Evolutionary conservation across 2,329 filamentous ascomycete genomes (phyloP).

Genomic region (Neopestalotiopsis rosae): DNA sequence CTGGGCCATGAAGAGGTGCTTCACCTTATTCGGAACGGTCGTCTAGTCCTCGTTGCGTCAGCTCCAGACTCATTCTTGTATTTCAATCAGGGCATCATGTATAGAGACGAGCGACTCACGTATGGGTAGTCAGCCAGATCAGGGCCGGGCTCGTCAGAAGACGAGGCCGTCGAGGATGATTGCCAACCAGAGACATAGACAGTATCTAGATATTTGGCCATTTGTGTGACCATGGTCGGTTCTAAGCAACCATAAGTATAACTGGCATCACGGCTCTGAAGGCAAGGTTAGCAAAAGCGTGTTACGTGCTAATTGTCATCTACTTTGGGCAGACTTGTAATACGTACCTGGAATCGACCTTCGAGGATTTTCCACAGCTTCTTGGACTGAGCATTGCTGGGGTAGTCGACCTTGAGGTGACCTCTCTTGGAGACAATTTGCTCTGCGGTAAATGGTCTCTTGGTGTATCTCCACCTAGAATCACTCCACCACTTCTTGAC

Average conservation of each 20-base stretch:
- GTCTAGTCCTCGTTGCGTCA: conserved; percentile 59
- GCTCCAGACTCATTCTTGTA: background rate
- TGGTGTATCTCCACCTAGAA: conserved; percentile 90
- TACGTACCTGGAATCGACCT: conserved; percentile 78
- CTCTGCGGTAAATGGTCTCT: conserved; percentile 91
- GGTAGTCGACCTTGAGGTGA: conserved; percentile 87
- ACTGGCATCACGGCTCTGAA: conserved; percentile 81
- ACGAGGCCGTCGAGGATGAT: conserved; percentile 93
- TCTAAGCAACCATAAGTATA: conserved; percentile 98
- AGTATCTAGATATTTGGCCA: conserved; percentile 98
- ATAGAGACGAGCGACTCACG: conserved; percentile 51
- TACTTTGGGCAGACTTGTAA: conserved; percentile 10
- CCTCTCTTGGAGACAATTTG: conserved; percentile 96
- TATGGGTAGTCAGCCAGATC: conserved; percentile 98
- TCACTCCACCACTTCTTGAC: conserved; percentile 96
- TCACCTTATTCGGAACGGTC: conserved; percentile 97
- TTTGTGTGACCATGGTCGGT: conserved; percentile 98
- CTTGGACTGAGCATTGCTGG: conserved; percentile 87
- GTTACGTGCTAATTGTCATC: background rate
- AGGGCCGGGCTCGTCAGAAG: conserved; percentile 93
- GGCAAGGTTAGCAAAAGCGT: conserved; percentile 12
- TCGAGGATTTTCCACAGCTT: conserved; percentile 95
- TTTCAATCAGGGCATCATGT: too few relatives aligned
- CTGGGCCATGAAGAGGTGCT: conserved; percentile 97
- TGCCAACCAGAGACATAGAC: conserved; percentile 99